phyloP scores from a whole-genome alignment of 164 flowering plant species.

The Liriodendron chinense region DNA sequence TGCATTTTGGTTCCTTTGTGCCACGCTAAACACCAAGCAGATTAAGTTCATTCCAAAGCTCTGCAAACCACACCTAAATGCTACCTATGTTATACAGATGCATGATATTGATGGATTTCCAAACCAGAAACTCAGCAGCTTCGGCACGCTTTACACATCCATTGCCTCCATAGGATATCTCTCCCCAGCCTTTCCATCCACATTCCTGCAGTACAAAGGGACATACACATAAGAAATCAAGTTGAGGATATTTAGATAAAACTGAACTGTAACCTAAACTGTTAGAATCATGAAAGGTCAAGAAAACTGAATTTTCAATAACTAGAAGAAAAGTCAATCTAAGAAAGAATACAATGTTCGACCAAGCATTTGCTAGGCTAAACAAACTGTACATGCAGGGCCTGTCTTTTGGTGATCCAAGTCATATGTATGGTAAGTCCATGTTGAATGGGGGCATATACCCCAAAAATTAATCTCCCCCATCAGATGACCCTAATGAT shows the following conservation, averaged over 20 bases:
- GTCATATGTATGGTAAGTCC: too few relatives aligned
- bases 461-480: too few relatives aligned
- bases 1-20: too few relatives aligned
- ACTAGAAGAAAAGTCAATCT: neutral
- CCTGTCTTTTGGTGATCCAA: too few relatives aligned
- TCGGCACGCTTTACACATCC: constrained; percentile 70
- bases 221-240: neutral
- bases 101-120: neutral
- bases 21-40: too few relatives aligned
- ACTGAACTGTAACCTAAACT: neutral
- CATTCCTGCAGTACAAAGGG: constrained; percentile 40
- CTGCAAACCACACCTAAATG: neutral
- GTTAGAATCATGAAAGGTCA: neutral
- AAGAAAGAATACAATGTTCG: neutral
- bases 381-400: too few relatives aligned
- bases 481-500: too few relatives aligned
- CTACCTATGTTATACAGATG: neutral
- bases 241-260: neutral
- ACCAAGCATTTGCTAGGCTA: too few relatives aligned
- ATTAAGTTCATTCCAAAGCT: neutral
- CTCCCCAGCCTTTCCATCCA: constrained; percentile 99
- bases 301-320: neutral
- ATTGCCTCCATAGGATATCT: constrained; percentile 91
- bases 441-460: too few relatives aligned
- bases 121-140: constrained; percentile 88